These are phyloP conservation scores for Kuraishia borneana DNA, from an alignment of 805 yeast species.

Conservation along the genomic window DNA sequence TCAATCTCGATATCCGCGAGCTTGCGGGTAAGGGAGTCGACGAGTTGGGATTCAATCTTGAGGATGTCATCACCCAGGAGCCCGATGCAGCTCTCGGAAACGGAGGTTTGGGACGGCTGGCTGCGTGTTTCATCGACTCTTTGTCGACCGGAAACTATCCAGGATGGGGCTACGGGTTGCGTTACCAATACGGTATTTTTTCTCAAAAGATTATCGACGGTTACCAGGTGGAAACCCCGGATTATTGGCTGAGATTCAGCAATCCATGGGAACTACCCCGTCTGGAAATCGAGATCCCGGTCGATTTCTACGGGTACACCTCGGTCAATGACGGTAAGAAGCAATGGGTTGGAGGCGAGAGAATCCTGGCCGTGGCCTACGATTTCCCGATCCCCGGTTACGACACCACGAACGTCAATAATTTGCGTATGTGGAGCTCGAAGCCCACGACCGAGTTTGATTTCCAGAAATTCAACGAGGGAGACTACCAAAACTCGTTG, in stretches of 20 bases:
- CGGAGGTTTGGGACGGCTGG: slow-evolving; percentile 91
- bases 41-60: slow-evolving; percentile 79
- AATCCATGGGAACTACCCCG: slow-evolving; percentile 94
- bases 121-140: slow-evolving; percentile 90
- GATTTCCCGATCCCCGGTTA: slow-evolving; percentile 93
- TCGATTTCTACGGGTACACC: slow-evolving; percentile 81
- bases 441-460: slow-evolving; percentile 87
- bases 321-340: slow-evolving; percentile 41
- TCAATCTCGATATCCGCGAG: slow-evolving; percentile 63
- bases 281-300: slow-evolving; percentile 77
- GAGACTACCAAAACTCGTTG: slow-evolving; percentile 82
- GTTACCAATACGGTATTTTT: slow-evolving; percentile 90
- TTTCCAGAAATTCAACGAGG: slow-evolving; percentile 80
- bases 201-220: slow-evolving; percentile 85
- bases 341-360: slow-evolving; percentile 80
- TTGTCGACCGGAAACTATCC: slow-evolving; percentile 77
- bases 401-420: slow-evolving; percentile 73
- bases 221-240: slow-evolving; percentile 90
- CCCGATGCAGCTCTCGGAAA: slow-evolving; percentile 94
- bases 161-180: slow-evolving; percentile 94
- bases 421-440: slow-evolving; percentile 83
- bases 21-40: slow-evolving; percentile 42
- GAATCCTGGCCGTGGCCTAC: slow-evolving; percentile 81
- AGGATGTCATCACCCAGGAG: slow-evolving; percentile 76
- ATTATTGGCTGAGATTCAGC: slow-evolving; percentile 81